Evolutionary conservation across 345 rosid species (phyloP).

Genomic region (Passiflora organensis): DNA sequence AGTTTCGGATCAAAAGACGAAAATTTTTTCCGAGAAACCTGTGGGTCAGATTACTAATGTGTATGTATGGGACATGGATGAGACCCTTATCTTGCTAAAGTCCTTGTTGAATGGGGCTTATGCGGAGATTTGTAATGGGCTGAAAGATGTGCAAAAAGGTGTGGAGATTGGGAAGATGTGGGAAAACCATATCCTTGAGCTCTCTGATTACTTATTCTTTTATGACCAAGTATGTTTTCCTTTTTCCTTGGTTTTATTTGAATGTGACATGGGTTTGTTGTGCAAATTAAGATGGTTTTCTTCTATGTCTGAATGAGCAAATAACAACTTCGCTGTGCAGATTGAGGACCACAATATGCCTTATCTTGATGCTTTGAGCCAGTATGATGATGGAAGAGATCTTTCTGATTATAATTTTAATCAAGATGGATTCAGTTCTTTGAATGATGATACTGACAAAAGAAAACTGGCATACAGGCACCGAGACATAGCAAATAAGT

Average conservation of each 20-base stretch:
- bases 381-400: constrained; percentile 65
- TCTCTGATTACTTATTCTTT: constrained; percentile 66
- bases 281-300: neutral
- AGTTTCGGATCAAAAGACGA: constrained; percentile 16
- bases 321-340: constrained; percentile 32
- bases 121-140: constrained; percentile 45
- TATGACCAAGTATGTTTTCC: constrained; percentile 59
- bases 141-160: constrained; percentile 64
- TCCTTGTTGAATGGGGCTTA: constrained; percentile 66
- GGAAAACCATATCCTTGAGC: constrained; percentile 71
- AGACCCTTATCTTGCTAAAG: constrained; percentile 84
- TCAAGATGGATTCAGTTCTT: constrained; percentile 54
- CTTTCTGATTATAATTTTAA: constrained; percentile 60
- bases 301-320: neutral
- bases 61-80: constrained; percentile 89
- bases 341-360: constrained; percentile 79
- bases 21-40: constrained; percentile 14
- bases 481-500: constrained; percentile 46
- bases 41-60: constrained; percentile 40
- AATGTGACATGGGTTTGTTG: neutral
- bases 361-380: constrained; percentile 52
- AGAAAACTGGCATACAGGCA: constrained; percentile 76
- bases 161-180: constrained; percentile 68
- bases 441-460: constrained; percentile 51
- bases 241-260: neutral